A percentile compares a stretch with the other conserved stretches of the same genome.
Conservation (phyloP, 2,329 filamentous ascomycete species). For the Podosphaera xanthii region DNA sequence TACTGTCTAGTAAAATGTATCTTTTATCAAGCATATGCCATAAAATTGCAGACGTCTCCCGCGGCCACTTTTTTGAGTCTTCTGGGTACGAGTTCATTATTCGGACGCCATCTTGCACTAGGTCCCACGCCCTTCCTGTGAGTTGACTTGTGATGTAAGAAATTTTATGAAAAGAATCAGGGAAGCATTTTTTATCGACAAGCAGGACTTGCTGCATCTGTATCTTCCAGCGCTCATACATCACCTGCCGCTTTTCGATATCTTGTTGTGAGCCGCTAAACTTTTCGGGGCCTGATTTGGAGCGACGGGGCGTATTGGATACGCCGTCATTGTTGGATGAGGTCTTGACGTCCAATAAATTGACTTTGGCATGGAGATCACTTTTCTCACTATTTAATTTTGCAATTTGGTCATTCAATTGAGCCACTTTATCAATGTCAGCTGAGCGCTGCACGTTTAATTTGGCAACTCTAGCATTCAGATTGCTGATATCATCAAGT, state of each 20-base stretch:
- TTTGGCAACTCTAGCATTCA: no score
- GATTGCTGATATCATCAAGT: no score
- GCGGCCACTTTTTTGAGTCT: background rate
- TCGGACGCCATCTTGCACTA: background rate
- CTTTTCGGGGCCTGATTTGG: background rate
- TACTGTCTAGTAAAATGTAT: background rate
- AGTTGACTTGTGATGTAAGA: background rate
- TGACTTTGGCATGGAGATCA: no score
- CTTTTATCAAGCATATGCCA: background rate
- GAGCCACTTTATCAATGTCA: no score
- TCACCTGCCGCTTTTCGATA: background rate
- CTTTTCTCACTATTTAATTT: no score
- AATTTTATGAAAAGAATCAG: background rate
- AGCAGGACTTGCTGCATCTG: slow-evolving; percentile 1
- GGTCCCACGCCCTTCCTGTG: background rate
- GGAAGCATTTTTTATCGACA: background rate
- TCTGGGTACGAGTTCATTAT: background rate
- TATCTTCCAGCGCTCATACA: background rate
- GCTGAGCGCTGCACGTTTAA: no score
- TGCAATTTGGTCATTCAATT: no score
- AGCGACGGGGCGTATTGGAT: background rate
- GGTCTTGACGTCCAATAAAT: no score
- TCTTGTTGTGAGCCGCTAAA: background rate
- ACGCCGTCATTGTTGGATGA: no score
- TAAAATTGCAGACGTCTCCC: background rate